Percentiles rank a stretch among this genome's conserved stretches.
Conservation (phyloP, 2,329 filamentous ascomycete genomes). For the Talaromyces sp. region DNA sequence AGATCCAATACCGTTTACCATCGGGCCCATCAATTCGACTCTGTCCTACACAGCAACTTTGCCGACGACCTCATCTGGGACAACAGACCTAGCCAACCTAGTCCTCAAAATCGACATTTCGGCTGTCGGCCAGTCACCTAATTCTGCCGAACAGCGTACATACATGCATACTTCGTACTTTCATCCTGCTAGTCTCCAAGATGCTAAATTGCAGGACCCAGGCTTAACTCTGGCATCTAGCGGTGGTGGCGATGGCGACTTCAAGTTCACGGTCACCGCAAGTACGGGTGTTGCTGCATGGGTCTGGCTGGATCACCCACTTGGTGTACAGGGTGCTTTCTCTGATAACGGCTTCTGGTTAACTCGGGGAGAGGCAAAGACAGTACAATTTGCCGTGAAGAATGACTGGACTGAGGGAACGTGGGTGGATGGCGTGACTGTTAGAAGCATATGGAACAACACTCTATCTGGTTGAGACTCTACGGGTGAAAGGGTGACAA, state of each 20-base stretch:
- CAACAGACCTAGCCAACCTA: not conserved
- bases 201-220: not conserved
- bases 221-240: not conserved
- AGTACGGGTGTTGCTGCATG: not conserved
- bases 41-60: not conserved
- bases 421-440: not conserved
- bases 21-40: not conserved
- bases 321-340: slow-evolving; percentile 1
- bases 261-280: not conserved
- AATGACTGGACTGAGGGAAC: not conserved
- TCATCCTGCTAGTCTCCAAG: not conserved
- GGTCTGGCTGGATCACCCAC: slow-evolving; percentile 4
- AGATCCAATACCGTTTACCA: not conserved
- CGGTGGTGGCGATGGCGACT: not conserved
- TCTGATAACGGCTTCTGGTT: slow-evolving; percentile 4
- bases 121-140: not conserved
- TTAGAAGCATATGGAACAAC: slow-evolving; percentile 3
- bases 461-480: not conserved
- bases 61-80: too few species aligned
- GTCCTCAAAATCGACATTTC: not conserved
- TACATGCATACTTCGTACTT: not conserved
- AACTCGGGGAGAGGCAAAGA: not conserved
- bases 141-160: not conserved
- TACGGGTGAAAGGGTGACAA: not conserved
- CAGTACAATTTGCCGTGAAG: not conserved